Conservation (phyloP, 164 flowering plant species). For the Dillenia suffruticosa region DNA sequence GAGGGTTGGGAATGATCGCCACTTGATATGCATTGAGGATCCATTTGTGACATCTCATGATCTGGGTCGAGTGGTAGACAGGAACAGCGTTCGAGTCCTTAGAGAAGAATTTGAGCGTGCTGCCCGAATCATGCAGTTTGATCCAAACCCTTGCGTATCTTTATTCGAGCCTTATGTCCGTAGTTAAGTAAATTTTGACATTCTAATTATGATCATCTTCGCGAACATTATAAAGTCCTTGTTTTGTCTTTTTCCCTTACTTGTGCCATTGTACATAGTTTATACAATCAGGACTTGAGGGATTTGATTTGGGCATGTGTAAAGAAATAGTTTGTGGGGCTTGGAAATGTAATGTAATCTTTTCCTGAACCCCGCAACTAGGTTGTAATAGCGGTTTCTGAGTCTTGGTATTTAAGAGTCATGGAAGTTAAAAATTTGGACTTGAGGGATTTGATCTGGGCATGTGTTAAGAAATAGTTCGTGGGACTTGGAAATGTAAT, state of each 20-base stretch:
- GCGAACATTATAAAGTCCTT: conserved; percentile 10
- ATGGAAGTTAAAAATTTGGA: too few species aligned
- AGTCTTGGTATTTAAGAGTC: too few species aligned
- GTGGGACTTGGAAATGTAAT: background rate
- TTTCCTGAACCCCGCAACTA: too few species aligned
- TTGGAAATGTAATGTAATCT: background rate
- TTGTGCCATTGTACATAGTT: background rate
- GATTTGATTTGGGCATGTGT: background rate
- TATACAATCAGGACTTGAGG: background rate
- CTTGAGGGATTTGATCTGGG: background rate
- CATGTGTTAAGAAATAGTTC: background rate
- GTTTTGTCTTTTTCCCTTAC: background rate
- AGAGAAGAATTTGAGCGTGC: conserved; percentile 94
- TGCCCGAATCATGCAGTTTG: conserved; percentile 69
- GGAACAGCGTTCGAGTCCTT: conserved; percentile 62
- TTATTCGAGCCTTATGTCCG: conserved; percentile 76
- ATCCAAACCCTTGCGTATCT: conserved; percentile 65
- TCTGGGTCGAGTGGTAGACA: conserved; percentile 94
- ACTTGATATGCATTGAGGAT: conserved; percentile 95
- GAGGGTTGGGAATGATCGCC: conserved; percentile 85
- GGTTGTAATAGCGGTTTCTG: too few species aligned
- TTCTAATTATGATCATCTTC: conserved; percentile 12
- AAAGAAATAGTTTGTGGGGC: background rate
- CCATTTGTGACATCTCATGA: conserved; percentile 87
- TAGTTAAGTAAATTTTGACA: conserved; percentile 4